Evolutionary conservation across 2,329 filamentous ascomycete species (phyloP), one percentile per base, ranked within the genome.

Genomic region (Beauveria brongniartii): DNA sequence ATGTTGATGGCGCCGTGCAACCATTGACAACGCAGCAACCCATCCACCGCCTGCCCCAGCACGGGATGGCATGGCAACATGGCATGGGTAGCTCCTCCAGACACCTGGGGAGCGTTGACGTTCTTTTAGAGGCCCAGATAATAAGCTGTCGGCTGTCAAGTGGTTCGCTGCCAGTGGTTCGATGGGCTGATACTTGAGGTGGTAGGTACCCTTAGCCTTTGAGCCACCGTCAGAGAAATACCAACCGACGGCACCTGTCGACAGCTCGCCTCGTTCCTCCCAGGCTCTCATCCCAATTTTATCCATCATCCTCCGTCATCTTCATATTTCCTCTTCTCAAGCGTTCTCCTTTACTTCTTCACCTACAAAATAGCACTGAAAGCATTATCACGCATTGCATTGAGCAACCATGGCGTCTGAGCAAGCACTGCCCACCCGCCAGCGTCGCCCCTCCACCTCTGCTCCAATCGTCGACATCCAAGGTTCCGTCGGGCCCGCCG

Each of bases 391-490:
- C 20, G 6, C 40, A 59, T 44, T 37, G 6, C 47, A 47, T 41
- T 22, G 3, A 48, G 7, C 37, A 60, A n/a, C 43, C 58, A 75
- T 75, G 72, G 68, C 72, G 63, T 70, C 71, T 61, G 69, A 74
- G 59, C 71, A 71, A 55, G 67, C 67, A 62, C 63, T 84, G 56
- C 80, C 82, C 57, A 76, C 77, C 46, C 83, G 91, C 66, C 87
- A 96, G 80, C 88, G 92, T 67, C 89, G 85, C 67, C 91, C 90
- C 62, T 96, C 91, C 22, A 88, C 83, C 62, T 86, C 89, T 66
- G 90, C 90, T 67, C 92, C 92, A 52, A 87, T 97, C 67, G 85
- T 90, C 65, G 91, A 96, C 72, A 87, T 97, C 64, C 82, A 90
- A 74, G 92, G 92, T 65, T 88, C 90, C 20, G 85, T 97, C 61